Evolutionary conservation across 768 basidiomycete genomes (phyloP).

Genomic region (Boletus sensibilis): DNA sequence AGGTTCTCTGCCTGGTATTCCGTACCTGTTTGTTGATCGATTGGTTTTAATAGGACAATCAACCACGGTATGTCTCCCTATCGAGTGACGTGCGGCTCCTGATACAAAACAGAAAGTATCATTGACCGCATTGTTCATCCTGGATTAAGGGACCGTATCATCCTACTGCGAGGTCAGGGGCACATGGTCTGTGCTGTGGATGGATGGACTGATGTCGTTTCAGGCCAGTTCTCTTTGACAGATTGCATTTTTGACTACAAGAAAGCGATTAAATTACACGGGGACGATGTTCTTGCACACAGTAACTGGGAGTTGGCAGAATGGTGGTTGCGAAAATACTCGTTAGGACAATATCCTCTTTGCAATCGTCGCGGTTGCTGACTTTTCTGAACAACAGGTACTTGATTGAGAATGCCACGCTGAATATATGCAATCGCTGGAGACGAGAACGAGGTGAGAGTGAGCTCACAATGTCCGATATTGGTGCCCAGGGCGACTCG

Average conservation of each 20-base stretch:
- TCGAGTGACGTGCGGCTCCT: slow-evolving; percentile 5
- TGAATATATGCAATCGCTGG: slow-evolving; percentile 84
- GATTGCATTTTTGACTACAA: slow-evolving; percentile 79
- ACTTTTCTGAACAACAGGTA: slow-evolving; percentile 47
- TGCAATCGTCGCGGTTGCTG: neutral
- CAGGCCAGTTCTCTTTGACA: slow-evolving; percentile 76
- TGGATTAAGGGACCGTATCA: slow-evolving; percentile 87
- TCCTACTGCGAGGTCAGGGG: slow-evolving; percentile 69
- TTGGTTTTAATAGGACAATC: slow-evolving; percentile 54
- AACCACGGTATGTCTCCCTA: slow-evolving; percentile 61
- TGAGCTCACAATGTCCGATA: slow-evolving; percentile 61
- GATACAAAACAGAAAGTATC: slow-evolving; percentile 62
- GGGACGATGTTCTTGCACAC: slow-evolving; percentile 89
- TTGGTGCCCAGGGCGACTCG: slow-evolving; percentile 39
- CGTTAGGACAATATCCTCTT: slow-evolving; percentile 40
- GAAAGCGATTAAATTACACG: slow-evolving; percentile 70
- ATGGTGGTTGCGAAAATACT: slow-evolving; percentile 78
- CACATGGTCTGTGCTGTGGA: slow-evolving; percentile 20
- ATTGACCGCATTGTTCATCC: slow-evolving; percentile 90
- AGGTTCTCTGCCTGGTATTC: slow-evolving; percentile 13
- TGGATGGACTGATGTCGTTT: slow-evolving; percentile 5
- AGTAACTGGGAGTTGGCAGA: slow-evolving; percentile 88
- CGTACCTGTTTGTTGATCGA: neutral
- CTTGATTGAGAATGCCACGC: slow-evolving; percentile 70
- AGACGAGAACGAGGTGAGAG: slow-evolving; percentile 76